These are phyloP conservation scores for Brassica rapa DNA, from an alignment of 345 rosid species.

Conservation along the genomic window DNA sequence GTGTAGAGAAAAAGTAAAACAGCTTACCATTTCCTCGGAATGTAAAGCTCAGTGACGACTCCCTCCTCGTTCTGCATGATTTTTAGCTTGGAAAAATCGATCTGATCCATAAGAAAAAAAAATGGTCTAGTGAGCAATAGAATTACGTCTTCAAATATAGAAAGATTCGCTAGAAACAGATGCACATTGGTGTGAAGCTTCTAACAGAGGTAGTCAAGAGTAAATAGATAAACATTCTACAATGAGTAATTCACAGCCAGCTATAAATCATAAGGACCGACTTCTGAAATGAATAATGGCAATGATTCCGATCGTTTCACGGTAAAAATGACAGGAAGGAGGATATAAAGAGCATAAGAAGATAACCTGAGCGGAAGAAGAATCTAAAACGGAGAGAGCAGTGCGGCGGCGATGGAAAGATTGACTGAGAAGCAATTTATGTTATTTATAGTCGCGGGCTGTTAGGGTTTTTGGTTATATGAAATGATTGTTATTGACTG, in stretches of 20 bases:
- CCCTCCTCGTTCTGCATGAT: slow-evolving; percentile 97
- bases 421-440: neutral
- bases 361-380: slow-evolving; percentile 23
- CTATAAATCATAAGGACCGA: neutral
- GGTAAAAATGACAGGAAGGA: neutral
- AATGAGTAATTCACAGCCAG: neutral
- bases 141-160: neutral
- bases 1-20: neutral
- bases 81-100: neutral
- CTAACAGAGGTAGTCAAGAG: neutral
- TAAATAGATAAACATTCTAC: neutral
- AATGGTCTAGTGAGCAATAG: neutral
- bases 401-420: slow-evolving; percentile 28
- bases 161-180: neutral
- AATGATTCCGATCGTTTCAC: neutral
- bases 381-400: neutral
- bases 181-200: neutral
- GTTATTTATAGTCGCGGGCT: neutral
- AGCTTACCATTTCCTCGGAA: slow-evolving; percentile 83
- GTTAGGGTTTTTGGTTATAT: slow-evolving; percentile 30
- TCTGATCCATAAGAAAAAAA: neutral
- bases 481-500: neutral
- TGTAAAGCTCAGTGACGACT: slow-evolving; percentile 77
- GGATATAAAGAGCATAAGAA: neutral
- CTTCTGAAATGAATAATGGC: neutral